phyloP scores from a whole-genome alignment of 2,329 filamentous ascomycete species.

The Knufia petricola region DNA sequence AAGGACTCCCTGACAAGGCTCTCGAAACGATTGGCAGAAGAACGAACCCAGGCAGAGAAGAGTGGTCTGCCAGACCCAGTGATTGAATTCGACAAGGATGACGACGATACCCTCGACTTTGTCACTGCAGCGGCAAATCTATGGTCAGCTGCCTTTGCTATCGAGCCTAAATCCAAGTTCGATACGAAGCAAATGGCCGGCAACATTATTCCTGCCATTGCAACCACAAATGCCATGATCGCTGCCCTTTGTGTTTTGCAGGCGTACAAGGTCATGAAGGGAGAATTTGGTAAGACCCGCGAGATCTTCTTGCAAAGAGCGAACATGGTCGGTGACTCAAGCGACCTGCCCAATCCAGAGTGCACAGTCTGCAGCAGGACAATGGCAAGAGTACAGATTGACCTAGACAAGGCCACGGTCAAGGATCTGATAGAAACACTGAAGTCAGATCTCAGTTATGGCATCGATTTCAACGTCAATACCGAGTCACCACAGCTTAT shows the following conservation, averaged over 20 bases:
- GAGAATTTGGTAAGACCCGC: conserved; percentile 60
- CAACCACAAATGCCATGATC: conserved; percentile 94
- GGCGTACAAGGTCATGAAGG: conserved; percentile 77
- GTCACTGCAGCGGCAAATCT: conserved; percentile 86
- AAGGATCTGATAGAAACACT: conserved; percentile 69
- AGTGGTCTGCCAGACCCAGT: conserved; percentile 44
- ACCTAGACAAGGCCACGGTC: conserved; percentile 63
- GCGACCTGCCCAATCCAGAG: conserved; percentile 63
- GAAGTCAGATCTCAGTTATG: conserved; percentile 61
- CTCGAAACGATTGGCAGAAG: conserved; percentile 59
- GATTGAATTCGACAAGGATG: conserved; percentile 92
- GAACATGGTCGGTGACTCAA: conserved; percentile 42
- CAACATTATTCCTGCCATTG: conserved; percentile 97
- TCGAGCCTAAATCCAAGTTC: conserved; percentile 81
- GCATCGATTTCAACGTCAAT: conserved; percentile 64
- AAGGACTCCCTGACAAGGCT: conserved; percentile 68
- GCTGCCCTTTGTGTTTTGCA: conserved; percentile 86
- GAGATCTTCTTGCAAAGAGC: conserved; percentile 75
- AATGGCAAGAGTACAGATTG: conserved; percentile 57
- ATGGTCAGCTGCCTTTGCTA: conserved; percentile 77
- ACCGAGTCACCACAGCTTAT: conserved; percentile 58
- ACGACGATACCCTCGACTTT: conserved; percentile 89
- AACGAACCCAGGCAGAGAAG: conserved; percentile 44
- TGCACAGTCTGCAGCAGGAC: conserved; percentile 77
- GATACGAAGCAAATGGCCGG: conserved; percentile 98